phyloP scores from a whole-genome alignment of 2,329 filamentous ascomycete species.

The Xylaria polymorpha region DNA sequence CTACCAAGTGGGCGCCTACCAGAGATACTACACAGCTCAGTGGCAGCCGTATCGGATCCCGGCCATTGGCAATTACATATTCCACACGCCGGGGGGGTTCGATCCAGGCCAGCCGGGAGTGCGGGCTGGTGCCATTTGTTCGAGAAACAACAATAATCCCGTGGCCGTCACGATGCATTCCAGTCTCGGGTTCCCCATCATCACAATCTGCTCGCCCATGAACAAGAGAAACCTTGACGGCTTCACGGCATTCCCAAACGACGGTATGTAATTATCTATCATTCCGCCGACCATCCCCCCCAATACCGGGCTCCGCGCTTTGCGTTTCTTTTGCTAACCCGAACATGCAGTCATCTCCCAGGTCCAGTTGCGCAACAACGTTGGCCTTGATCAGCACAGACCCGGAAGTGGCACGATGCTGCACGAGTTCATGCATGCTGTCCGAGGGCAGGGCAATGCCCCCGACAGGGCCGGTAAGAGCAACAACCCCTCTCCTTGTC shows the following conservation, averaged over 20 bases:
- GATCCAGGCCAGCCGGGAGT: conserved; percentile 4
- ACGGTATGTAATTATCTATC: conserved; percentile 14
- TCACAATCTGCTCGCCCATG: conserved; percentile 20
- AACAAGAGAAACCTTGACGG: conserved; percentile 4
- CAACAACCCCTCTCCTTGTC: too few relatives aligned
- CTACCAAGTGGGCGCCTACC: too few relatives aligned
- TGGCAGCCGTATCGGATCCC: conserved; percentile 2
- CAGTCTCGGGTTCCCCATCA: conserved; percentile 6
- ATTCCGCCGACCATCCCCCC: not conserved
- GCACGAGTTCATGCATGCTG: conserved; percentile 20
- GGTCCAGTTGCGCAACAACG: not conserved
- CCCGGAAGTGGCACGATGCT: conserved; percentile 17
- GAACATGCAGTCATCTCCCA: conserved; percentile 8
- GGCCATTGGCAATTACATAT: conserved; percentile 12
- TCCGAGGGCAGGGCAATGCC: not conserved
- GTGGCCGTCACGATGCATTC: conserved; percentile 10
- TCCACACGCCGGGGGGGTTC: not conserved
- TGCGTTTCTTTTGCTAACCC: conserved; percentile 8
- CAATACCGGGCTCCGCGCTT: conserved; percentile 2
- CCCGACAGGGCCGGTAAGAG: too few relatives aligned
- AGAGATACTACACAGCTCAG: too few relatives aligned
- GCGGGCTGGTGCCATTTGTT: conserved; percentile 9
- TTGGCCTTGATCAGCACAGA: not conserved
- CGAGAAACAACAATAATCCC: not conserved
- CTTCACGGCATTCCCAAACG: conserved; percentile 9